Evolutionary conservation across 2,329 filamentous ascomycete genomes (phyloP).

Genomic region (Xylariaceae sp.): DNA sequence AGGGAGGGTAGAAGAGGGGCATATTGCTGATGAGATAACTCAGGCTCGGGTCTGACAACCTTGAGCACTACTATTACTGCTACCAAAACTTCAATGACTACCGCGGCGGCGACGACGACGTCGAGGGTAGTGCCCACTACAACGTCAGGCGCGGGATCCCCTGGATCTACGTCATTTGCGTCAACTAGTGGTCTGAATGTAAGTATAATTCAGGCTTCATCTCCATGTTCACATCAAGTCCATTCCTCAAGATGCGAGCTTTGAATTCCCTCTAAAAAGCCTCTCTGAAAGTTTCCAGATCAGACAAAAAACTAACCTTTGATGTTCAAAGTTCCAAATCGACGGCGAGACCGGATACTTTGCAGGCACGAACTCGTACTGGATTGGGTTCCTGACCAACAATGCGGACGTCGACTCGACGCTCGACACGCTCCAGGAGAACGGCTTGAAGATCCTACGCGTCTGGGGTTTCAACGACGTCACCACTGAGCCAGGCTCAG

Average conservation of each 20-base stretch:
- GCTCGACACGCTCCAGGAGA: constrained; percentile 41
- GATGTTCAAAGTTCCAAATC: constrained; percentile 31
- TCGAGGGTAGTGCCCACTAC: neutral
- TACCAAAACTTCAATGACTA: constrained; percentile 4
- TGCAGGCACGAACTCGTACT: constrained; percentile 49
- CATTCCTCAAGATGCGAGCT: constrained; percentile 5
- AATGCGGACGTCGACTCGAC: constrained; percentile 50
- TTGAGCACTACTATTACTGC: constrained; percentile 16
- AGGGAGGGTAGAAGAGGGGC: neutral
- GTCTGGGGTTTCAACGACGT: constrained; percentile 60
- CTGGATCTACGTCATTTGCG: constrained; percentile 10
- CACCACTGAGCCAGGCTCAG: constrained; percentile 33
- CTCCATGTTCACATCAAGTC: neutral
- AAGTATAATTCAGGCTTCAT: constrained; percentile 8
- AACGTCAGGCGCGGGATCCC: neutral
- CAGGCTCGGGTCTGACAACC: constrained; percentile 12
- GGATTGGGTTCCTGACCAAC: constrained; percentile 46
- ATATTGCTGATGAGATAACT: constrained; percentile 5
- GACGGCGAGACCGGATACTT: constrained; percentile 41
- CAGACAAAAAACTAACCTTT: neutral
- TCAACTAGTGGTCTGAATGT: constrained; percentile 12
- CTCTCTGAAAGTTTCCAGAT: constrained; percentile 15
- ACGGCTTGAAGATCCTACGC: constrained; percentile 53
- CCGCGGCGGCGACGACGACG: neutral
- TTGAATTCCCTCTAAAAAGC: constrained; percentile 25